Evolutionary conservation across 2,329 filamentous ascomycete species (phyloP).

Genomic region (Ophiosphaerella korrae): DNA sequence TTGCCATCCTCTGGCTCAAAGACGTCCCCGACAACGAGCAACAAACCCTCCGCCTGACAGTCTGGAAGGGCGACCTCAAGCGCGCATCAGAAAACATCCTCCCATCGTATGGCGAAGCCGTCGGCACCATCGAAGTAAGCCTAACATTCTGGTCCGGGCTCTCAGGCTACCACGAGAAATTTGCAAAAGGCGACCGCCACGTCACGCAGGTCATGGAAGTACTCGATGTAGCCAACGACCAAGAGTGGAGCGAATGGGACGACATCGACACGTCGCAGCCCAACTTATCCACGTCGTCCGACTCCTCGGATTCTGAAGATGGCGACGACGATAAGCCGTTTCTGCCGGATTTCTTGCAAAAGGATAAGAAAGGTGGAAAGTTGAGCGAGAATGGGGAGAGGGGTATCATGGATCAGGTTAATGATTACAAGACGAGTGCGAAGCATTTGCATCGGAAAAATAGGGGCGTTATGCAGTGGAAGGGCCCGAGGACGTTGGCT

Average conservation of each 20-base stretch:
- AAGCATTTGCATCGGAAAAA: slow-evolving; percentile 57
- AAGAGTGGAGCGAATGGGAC: slow-evolving; percentile 51
- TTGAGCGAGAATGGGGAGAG: slow-evolving; percentile 47
- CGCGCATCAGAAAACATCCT: slow-evolving; percentile 57
- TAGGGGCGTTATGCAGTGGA: slow-evolving; percentile 76
- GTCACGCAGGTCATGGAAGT: slow-evolving; percentile 68
- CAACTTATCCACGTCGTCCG: slow-evolving; percentile 29
- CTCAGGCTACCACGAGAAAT: slow-evolving; percentile 62
- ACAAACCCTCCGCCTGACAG: slow-evolving; percentile 60
- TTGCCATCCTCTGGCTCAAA: slow-evolving; percentile 70
- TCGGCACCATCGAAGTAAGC: slow-evolving; percentile 64
- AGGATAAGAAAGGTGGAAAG: slow-evolving; percentile 28
- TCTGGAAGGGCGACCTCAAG: slow-evolving; percentile 70
- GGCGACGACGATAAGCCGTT: slow-evolving; percentile 19
- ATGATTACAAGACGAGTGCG: slow-evolving; percentile 55
- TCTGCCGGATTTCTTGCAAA: slow-evolving; percentile 29
- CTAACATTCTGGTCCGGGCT: slow-evolving; percentile 67
- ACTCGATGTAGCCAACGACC: slow-evolving; percentile 64
- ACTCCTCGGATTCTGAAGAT: slow-evolving; percentile 39
- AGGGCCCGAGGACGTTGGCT: slow-evolving; percentile 60
- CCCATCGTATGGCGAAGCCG: slow-evolving; percentile 59
- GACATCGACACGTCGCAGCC: slow-evolving; percentile 30
- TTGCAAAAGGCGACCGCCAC: slow-evolving; percentile 61
- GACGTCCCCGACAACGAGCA: slow-evolving; percentile 72
- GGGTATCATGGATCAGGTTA: slow-evolving; percentile 58